Percentiles rank a stretch among this genome's conserved stretches.
Evolutionary conservation across 2,329 filamentous ascomycete species (phyloP).

Genomic region (Verticillium nonalfalfae): DNA sequence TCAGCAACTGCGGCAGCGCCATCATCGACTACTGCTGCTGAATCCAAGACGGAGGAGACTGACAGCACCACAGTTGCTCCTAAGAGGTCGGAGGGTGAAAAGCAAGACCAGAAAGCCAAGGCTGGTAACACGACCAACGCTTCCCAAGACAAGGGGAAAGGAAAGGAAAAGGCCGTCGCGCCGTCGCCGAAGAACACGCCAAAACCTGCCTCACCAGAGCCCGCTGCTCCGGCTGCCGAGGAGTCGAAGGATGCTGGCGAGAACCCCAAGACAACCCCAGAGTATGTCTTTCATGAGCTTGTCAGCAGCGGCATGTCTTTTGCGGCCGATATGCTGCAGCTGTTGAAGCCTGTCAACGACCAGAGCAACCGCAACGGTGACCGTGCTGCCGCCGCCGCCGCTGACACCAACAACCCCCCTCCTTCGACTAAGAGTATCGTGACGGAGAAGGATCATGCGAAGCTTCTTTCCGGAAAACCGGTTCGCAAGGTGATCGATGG

Average conservation of each 20-base stretch:
- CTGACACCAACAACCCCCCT: conserved; percentile 4
- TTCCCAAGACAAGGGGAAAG: conserved; percentile 15
- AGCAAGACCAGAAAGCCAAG: conserved; percentile 5
- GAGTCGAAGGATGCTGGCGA: conserved; percentile 7
- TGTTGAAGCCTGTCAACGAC: conserved; percentile 28
- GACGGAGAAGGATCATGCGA: conserved; percentile 46
- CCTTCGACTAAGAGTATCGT: conserved; percentile 38
- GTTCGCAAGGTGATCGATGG: conserved; percentile 59
- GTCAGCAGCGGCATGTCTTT: conserved; percentile 2
- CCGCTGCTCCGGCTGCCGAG: conserved; percentile 1
- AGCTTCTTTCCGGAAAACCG: conserved; percentile 48
- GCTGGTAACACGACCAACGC: conserved; percentile 16
- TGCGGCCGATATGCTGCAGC: conserved; percentile 22
- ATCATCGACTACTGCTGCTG: not conserved
- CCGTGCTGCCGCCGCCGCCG: conserved; percentile 1
- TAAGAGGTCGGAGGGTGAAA: conserved; percentile 12
- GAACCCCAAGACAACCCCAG: conserved; percentile 8
- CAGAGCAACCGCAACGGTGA: conserved; percentile 5
- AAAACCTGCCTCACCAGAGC: not conserved
- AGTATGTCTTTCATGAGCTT: conserved; percentile 9
- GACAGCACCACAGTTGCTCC: conserved; percentile 5
- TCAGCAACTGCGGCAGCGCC: not conserved
- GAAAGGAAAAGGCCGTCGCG: conserved; percentile 2
- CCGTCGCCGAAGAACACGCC: not conserved
- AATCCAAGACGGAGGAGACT: conserved; percentile 3